Percentiles rank a stretch among this genome's conserved stretches.
These are phyloP conservation scores for Mastigamoeba balamuthi DNA, from an alignment of 78 protist genomes.

Conservation along the genomic window DNA sequence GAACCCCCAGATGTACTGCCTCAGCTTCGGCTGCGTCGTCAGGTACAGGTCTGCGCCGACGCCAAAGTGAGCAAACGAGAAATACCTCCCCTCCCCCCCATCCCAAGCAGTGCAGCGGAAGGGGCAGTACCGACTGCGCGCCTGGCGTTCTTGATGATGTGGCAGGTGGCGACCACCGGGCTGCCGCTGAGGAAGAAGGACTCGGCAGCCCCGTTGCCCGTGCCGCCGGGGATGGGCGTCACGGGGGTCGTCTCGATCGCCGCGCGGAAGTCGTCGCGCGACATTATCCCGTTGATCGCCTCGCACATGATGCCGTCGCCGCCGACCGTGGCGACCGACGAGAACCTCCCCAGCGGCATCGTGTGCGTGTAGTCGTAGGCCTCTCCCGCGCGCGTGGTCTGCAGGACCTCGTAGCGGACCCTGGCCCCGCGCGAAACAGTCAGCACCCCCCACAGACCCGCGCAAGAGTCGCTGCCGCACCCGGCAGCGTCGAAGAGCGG, in stretches of 20 bases:
- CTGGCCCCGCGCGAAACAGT: neutral
- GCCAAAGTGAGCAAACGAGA: no score
- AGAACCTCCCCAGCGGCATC: neutral
- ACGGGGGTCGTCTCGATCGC: neutral
- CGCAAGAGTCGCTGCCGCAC: no score
- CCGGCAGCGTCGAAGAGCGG: neutral
- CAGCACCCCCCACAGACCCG: neutral
- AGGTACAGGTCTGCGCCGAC: neutral
- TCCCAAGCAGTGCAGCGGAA: no score
- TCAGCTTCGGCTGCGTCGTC: neutral
- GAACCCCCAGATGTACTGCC: neutral
- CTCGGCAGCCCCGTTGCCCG: no score
- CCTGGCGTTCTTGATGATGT: neutral
- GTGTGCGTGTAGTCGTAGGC: neutral
- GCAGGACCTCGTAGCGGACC: neutral
- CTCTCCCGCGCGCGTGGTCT: neutral
- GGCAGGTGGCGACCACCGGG: neutral
- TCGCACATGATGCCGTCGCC: conserved; percentile 11
- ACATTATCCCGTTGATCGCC: neutral
- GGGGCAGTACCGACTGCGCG: no score
- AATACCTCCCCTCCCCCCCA: no score
- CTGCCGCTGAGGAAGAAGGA: no score
- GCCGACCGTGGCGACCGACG: neutral
- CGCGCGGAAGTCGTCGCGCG: neutral
- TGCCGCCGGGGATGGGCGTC: neutral